Evolutionary conservation across 306 rosid species (phyloP).

Genomic region (Dryas drummondii): DNA sequence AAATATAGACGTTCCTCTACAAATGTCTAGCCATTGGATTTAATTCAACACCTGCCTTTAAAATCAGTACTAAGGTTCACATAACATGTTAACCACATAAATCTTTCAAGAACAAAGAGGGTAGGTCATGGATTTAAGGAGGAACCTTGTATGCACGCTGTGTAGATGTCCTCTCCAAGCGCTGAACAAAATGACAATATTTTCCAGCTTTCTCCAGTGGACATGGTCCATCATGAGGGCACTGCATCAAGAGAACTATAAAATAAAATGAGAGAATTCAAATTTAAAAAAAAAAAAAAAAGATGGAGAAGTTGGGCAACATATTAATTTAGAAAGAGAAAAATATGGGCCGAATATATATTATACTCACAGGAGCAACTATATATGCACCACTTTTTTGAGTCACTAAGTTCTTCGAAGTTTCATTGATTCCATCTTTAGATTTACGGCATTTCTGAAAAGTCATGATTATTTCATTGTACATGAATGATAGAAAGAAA

Average conservation of each 20-base stretch:
- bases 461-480: slow-evolving; percentile 20
- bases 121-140: slow-evolving; percentile 23
- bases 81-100: slow-evolving; percentile 5
- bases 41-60: not conserved
- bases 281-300: not conserved
- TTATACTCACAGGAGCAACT: slow-evolving; percentile 86
- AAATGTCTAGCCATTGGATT: not conserved
- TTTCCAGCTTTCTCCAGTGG: slow-evolving; percentile 80
- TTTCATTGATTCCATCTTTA: slow-evolving; percentile 37
- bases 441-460: slow-evolving; percentile 64
- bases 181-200: slow-evolving; percentile 93
- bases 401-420: slow-evolving; percentile 63
- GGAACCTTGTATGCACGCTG: slow-evolving; percentile 85
- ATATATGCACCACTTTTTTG: slow-evolving; percentile 62
- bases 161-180: slow-evolving; percentile 86
- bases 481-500: not conserved
- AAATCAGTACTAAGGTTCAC: not conserved
- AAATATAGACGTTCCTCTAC: not conserved
- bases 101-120: slow-evolving; percentile 16
- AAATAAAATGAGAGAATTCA: slow-evolving; percentile 17
- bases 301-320: not conserved
- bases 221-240: slow-evolving; percentile 93
- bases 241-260: slow-evolving; percentile 48
- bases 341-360: slow-evolving; percentile 7
- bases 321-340: slow-evolving; percentile 6